Conservation (phyloP, 345 rosid species). For the Diplotaxis tenuifolia region DNA sequence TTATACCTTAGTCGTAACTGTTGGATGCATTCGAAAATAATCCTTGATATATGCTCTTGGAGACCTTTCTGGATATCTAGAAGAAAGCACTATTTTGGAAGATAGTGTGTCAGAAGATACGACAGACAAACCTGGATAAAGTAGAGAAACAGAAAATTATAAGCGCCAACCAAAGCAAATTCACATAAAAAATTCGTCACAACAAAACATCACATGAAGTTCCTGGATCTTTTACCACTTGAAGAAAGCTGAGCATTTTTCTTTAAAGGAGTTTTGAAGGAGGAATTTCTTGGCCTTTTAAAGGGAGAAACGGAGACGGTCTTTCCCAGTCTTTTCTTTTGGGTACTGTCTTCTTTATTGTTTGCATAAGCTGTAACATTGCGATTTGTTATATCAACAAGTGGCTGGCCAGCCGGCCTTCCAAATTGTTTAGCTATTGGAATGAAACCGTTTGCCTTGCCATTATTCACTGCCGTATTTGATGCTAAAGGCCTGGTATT, state of each 20-base stretch:
- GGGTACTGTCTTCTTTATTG: constrained; percentile 37
- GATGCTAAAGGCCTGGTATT: constrained; percentile 20
- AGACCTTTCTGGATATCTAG: constrained; percentile 57
- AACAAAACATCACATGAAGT: neutral
- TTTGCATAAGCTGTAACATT: constrained; percentile 30
- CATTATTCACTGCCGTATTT: constrained; percentile 14
- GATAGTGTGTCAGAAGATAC: constrained; percentile 43
- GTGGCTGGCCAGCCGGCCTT: constrained; percentile 46
- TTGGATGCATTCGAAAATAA: constrained; percentile 59
- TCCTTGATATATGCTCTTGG: constrained; percentile 66
- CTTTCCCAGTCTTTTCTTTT: constrained; percentile 56
- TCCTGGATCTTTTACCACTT: constrained; percentile 48
- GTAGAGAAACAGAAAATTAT: constrained; percentile 19
- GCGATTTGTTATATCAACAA: constrained; percentile 67
- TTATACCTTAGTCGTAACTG: constrained; percentile 51
- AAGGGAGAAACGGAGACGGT: constrained; percentile 56
- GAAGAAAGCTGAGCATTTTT: constrained; percentile 39
- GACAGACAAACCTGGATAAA: constrained; percentile 54
- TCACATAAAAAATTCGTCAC: constrained; percentile 15
- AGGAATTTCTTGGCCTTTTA: constrained; percentile 77
- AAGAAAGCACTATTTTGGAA: constrained; percentile 50
- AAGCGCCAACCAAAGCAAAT: constrained; percentile 15
- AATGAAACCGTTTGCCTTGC: constrained; percentile 34
- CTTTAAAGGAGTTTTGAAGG: constrained; percentile 59
- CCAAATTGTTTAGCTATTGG: constrained; percentile 36